Percentiles rank a stretch among this genome's conserved stretches.
Conservation (phyloP, 2,329 filamentous ascomycete species). For the Sporothrix inflata region DNA sequence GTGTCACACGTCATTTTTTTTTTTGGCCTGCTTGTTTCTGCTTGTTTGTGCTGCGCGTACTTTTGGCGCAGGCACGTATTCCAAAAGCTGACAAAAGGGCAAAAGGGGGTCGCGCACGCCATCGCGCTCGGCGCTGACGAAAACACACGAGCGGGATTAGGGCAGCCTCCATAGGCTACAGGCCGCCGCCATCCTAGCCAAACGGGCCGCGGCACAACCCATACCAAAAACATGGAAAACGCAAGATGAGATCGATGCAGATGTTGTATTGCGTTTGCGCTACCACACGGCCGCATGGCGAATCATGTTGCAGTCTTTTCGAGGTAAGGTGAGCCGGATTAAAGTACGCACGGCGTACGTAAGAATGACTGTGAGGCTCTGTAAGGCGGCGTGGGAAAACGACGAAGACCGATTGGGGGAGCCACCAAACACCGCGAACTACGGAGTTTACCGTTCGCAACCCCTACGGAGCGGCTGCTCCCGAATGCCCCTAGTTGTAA, state of each 20-base stretch:
- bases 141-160: slow-evolving; percentile 2
- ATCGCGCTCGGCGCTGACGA: slow-evolving; percentile 22
- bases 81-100: slow-evolving; percentile 23
- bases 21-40: neutral
- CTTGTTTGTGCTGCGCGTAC: neutral
- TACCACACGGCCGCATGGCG: neutral
- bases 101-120: slow-evolving; percentile 26
- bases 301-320: neutral
- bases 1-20: slow-evolving; percentile 3
- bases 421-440: neutral
- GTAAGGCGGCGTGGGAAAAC: neutral
- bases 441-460: neutral
- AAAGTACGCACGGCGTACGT: neutral
- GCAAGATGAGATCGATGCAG: neutral
- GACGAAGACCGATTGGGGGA: neutral
- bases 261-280: neutral
- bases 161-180: neutral
- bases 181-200: neutral
- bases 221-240: neutral
- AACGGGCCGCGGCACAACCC: neutral
- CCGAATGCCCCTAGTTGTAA: neutral
- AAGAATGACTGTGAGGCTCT: neutral
- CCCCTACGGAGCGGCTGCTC: neutral
- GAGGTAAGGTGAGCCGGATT: neutral
- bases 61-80: neutral